phyloP scores from a whole-genome alignment of 805 yeast species.

The Diddensiella santjacobensis region DNA sequence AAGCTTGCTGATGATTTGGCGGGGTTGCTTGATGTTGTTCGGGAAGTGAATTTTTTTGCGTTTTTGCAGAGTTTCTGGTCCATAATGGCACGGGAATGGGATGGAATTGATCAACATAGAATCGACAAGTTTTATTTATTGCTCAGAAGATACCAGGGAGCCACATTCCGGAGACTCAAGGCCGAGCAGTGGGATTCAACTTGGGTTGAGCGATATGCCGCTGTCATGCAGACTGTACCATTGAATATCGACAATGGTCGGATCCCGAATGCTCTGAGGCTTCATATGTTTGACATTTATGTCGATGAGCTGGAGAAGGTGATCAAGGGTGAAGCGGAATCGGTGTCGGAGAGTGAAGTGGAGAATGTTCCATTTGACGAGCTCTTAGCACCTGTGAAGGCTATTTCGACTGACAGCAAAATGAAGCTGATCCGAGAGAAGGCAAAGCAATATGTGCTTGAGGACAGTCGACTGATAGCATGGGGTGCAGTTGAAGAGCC shows the following conservation, averaged over 20 bases:
- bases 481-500: slow-evolving; percentile 49
- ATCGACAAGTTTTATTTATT: slow-evolving; percentile 81
- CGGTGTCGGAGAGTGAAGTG: slow-evolving; percentile 35
- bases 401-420: slow-evolving; percentile 43
- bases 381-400: slow-evolving; percentile 59
- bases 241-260: slow-evolving; percentile 50
- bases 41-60: slow-evolving; percentile 38
- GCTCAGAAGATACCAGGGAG: slow-evolving; percentile 70
- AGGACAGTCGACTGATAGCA: slow-evolving; percentile 55
- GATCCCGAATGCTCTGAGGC: slow-evolving; percentile 71
- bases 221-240: slow-evolving; percentile 41
- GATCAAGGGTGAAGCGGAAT: slow-evolving; percentile 45
- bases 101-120: slow-evolving; percentile 73
- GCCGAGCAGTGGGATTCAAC: slow-evolving; percentile 51
- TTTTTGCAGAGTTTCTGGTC: slow-evolving; percentile 80
- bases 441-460: slow-evolving; percentile 61
- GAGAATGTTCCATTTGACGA: slow-evolving; percentile 48
- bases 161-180: slow-evolving; percentile 55
- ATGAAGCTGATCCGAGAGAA: slow-evolving; percentile 64
- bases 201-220: slow-evolving; percentile 39
- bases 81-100: slow-evolving; percentile 78
- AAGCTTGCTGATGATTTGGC: slow-evolving; percentile 73
- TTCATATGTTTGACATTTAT: slow-evolving; percentile 80
- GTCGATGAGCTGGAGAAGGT: slow-evolving; percentile 78
- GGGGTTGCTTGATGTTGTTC: slow-evolving; percentile 38